A percentile compares a stretch with the other conserved stretches of the same genome.
phyloP scores from a whole-genome alignment of 495 filamentous ascomycete genomes.

The Xylaria castorea region DNA sequence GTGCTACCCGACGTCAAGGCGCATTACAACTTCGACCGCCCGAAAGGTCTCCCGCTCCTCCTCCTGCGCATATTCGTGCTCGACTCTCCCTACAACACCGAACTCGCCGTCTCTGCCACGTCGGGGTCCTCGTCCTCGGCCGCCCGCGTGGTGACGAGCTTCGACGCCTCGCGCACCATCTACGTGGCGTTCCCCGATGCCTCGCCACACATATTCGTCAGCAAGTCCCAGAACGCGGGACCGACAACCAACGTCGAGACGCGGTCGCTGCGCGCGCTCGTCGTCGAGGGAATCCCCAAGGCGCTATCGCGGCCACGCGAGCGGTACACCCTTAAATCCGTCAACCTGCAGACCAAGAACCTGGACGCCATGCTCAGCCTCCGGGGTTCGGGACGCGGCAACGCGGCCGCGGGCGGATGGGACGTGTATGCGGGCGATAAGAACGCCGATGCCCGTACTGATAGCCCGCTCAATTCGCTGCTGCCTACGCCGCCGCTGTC shows the following conservation, averaged over 20 bases:
- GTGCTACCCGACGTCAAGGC: conserved; percentile 77
- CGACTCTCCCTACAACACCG: conserved; percentile 72
- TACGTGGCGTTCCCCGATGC: conserved; percentile 82
- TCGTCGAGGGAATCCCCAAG: conserved; percentile 77
- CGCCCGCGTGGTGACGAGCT: conserved; percentile 34
- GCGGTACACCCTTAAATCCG: conserved; percentile 69
- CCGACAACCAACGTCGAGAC: conserved; percentile 54
- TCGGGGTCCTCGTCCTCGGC: conserved; percentile 26
- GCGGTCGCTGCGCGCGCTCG: conserved; percentile 69
- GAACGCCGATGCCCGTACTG: conserved; percentile 50
- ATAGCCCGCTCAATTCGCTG: conserved; percentile 64
- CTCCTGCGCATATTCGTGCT: conserved; percentile 77
- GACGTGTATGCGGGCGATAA: conserved; percentile 73
- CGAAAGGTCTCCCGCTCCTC: conserved; percentile 66
- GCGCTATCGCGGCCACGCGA: conserved; percentile 74
- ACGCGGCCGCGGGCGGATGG: conserved; percentile 76
- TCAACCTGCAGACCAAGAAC: conserved; percentile 70
- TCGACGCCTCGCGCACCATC: conserved; percentile 68
- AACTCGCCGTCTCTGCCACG: conserved; percentile 52
- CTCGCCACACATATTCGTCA: conserved; percentile 76
- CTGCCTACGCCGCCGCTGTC: conserved; percentile 44
- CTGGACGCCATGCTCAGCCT: conserved; percentile 68
- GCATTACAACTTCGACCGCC: conserved; percentile 76
- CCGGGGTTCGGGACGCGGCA: conserved; percentile 70
- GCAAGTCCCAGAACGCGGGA: conserved; percentile 52